Conservation (phyloP, 352 stramenopile species). For the Pythium grandisporangium region DNA sequence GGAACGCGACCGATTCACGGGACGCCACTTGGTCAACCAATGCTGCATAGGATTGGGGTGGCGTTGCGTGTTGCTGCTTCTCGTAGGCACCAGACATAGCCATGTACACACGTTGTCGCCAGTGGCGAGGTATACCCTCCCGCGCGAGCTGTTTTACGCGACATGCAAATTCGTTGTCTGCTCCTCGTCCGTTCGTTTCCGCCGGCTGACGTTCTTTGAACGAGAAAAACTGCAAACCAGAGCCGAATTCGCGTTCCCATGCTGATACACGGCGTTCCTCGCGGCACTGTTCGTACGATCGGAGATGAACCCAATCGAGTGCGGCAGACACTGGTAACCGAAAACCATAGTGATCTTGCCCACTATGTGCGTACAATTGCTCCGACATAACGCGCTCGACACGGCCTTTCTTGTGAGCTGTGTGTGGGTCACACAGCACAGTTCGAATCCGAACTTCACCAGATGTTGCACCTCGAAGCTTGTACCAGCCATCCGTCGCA, state of each 20-base stretch:
- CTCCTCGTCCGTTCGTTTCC: slow-evolving; percentile 4
- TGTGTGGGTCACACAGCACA: slow-evolving; percentile 21
- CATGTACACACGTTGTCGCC: slow-evolving; percentile 67
- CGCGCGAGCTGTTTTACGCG: slow-evolving; percentile 24
- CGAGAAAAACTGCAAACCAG: slow-evolving; percentile 28
- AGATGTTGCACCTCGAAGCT: slow-evolving; percentile 28
- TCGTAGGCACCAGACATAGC: slow-evolving; percentile 42
- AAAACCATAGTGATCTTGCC: slow-evolving; percentile 63
- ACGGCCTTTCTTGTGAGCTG: slow-evolving; percentile 10
- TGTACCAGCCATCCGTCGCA: slow-evolving; percentile 57
- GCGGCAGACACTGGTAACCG: slow-evolving; percentile 26
- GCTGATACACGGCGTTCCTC: slow-evolving; percentile 56
- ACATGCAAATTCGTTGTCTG: slow-evolving; percentile 13
- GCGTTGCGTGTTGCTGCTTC: slow-evolving; percentile 38
- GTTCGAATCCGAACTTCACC: slow-evolving; percentile 65
- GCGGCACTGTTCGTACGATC: slow-evolving; percentile 64
- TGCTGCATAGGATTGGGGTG: slow-evolving; percentile 31
- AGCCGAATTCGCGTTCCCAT: slow-evolving; percentile 44
- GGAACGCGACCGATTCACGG: slow-evolving; percentile 48
- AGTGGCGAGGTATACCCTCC: slow-evolving; percentile 47
- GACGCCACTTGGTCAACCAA: slow-evolving; percentile 32
- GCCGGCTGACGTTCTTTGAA: neutral
- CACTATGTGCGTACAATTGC: slow-evolving; percentile 14
- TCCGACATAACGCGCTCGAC: slow-evolving; percentile 27
- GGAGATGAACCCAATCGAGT: slow-evolving; percentile 48